Evolutionary conservation across 2,329 filamentous ascomycete genomes (phyloP), one percentile per base, ranked within the genome.

Genomic region (Arthroderma sp.): DNA sequence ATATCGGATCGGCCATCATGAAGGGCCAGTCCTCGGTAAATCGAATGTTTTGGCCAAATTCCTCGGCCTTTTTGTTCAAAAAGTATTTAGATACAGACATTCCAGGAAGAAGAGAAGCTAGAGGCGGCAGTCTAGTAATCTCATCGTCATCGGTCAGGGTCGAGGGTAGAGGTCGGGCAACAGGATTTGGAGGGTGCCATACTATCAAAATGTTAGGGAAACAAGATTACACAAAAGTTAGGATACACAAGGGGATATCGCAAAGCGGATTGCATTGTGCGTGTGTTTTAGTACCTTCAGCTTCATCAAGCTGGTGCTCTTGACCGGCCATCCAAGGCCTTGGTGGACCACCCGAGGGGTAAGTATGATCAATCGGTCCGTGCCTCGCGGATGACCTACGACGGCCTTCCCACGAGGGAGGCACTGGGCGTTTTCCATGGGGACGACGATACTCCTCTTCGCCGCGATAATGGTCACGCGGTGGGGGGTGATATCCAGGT

Each of bases 61-160:
- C 65, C 11, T 69, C 62, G 1, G 62, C 58, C 45, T 65, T 66
- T 8, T 65, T 60, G 3, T 59, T 49, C 4, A 60, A 64, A 50
- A 72, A 69, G 48, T 74, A 74, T 42, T 69, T 65, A 1, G 72
- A 75, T 3, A 72, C 64, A 33, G 67, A 70, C 40, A 66, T 64
- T 9, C 66, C 68, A 29, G 52, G 56, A 9, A 51, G 49, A 8
- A 58, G 46, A 4, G 48, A 50, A 8, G 48, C 31, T 36, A 48
- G 22, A 10, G 47, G 51, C 8, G 53, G 51, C 4, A 58, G 51
- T 31, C 53, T 53, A 9, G 44, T 49, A 4, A 58, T 33, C 31
- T 56, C 54, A 44, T 62, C 59, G 5, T 49, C 50, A 27, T 52
- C 55, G 29, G 48, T 46, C 39, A 54, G 53, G 9, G 45, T 57